Evolutionary conservation across 2,329 filamentous ascomycete species (phyloP), one percentile per base, ranked within the genome.

Genomic region (Sphaerostilbella broomeana): DNA sequence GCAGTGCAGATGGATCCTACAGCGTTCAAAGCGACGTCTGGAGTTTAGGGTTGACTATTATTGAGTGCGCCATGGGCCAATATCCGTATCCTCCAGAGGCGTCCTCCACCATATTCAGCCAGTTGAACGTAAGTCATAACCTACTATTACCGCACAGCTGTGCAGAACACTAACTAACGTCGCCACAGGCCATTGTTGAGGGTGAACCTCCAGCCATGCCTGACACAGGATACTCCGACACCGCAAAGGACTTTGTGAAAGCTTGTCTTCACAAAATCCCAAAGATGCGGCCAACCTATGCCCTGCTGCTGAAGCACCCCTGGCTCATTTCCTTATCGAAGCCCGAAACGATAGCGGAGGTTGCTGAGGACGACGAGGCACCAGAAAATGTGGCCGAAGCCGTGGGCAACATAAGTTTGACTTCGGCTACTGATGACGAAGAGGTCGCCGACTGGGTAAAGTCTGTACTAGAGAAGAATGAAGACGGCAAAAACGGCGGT

Each of bases 11-110:
- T 43, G 90, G 90, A 41, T 94, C 90, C 3, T 98, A 98, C 63
- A 94, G 86, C 59, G 92, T 98, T 26, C 92, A 97, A 64, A 95
- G 87, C 58, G 92, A 98, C 58, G 90, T 98, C 44, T 98, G 92
- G 92, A 95, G 87, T 61, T 65, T 98, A 51, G 92, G 92, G 12
- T 63, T 98, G 57, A 94, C 87, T 19, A 84, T 98, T 48, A 94
- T 98, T 52, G 92, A 98, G 63, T 97, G 90, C 60, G 90, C 90
- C 17, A 79, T 94, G 70, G 92, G 92, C 31, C 77, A 82, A 52
- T 98, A 98, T 61, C 92, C 92, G 1, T 98, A 98, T 55, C 90
- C 92, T 4, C 90, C 92, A 0, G 92, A 98, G 61, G 92, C 94
- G 2, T 97, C 94, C 50, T 92, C 90, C 59, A 97, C 95, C 56